A percentile compares a stretch with the other conserved stretches of the same genome.
Conservation (phyloP, 2,329 filamentous ascomycete genomes). For the Aspergillus udagawae region DNA sequence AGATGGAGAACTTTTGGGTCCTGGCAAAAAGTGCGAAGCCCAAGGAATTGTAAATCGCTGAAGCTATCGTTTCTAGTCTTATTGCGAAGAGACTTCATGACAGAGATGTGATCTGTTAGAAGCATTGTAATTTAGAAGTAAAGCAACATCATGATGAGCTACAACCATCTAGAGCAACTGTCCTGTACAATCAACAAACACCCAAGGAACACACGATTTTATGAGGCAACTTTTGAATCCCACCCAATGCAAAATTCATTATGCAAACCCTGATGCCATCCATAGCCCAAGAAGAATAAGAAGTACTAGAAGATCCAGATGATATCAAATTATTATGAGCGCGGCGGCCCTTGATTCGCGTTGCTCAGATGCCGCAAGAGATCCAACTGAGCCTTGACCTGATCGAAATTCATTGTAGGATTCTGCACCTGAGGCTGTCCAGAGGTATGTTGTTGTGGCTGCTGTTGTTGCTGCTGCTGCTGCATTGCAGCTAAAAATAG, state of each 20-base stretch:
- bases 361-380: constrained; percentile 36
- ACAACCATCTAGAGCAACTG: background rate
- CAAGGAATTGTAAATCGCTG: constrained; percentile 20
- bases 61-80: background rate
- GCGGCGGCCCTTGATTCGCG: constrained; percentile 28
- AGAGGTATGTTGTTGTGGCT: constrained; percentile 6
- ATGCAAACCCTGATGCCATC: constrained; percentile 18
- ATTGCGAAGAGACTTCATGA: constrained; percentile 3
- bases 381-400: constrained; percentile 41
- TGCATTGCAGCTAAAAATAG: constrained; percentile 51
- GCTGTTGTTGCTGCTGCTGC: constrained; percentile 27
- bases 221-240: background rate
- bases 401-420: constrained; percentile 35
- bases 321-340: constrained; percentile 17
- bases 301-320: constrained; percentile 1
- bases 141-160: background rate
- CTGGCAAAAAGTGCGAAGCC: constrained; percentile 66
- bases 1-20: constrained; percentile 95
- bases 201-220: background rate
- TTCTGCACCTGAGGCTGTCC: constrained; percentile 22
- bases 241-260: background rate
- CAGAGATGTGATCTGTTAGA: background rate
- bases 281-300: constrained; percentile 10
- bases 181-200: background rate
- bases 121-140: background rate